Evolutionary conservation across 2,329 filamentous ascomycete species (phyloP).

Genomic region (Xylariales sp.): DNA sequence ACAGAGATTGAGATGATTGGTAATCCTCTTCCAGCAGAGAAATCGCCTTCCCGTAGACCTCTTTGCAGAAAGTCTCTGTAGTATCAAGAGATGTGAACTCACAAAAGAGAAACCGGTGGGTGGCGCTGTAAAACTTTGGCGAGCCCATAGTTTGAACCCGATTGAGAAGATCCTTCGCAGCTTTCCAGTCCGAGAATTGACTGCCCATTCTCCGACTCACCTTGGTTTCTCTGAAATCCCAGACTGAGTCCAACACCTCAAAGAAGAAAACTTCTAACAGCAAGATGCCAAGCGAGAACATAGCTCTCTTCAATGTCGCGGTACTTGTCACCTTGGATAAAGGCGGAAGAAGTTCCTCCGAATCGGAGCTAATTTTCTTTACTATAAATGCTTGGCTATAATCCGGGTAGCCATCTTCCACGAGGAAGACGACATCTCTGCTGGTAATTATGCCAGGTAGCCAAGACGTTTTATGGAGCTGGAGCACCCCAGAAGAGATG

Average conservation of each 20-base stretch:
- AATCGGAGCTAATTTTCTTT: no score
- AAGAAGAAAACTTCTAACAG: background rate
- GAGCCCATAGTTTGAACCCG: background rate
- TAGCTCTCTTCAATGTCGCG: no score
- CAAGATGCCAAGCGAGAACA: conserved; percentile 1
- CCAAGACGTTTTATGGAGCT: background rate
- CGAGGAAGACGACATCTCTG: background rate
- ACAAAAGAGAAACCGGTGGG: conserved; percentile 1
- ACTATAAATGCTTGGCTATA: background rate
- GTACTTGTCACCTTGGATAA: no score
- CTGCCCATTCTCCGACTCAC: no score
- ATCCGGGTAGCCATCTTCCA: background rate
- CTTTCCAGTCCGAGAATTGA: background rate
- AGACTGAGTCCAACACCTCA: background rate
- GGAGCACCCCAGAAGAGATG: background rate
- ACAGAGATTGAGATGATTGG: background rate
- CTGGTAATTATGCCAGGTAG: background rate
- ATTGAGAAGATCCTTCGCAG: background rate
- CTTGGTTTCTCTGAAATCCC: background rate
- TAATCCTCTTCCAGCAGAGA: background rate
- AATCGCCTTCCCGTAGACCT: background rate
- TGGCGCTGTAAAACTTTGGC: conserved; percentile 1
- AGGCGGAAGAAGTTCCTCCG: no score
- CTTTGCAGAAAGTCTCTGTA: conserved; percentile 1
- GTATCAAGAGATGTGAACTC: background rate